Base-by-base conservation (phyloP, 768 basidiomycete species). In the Tricholoma sp. region DNA sequence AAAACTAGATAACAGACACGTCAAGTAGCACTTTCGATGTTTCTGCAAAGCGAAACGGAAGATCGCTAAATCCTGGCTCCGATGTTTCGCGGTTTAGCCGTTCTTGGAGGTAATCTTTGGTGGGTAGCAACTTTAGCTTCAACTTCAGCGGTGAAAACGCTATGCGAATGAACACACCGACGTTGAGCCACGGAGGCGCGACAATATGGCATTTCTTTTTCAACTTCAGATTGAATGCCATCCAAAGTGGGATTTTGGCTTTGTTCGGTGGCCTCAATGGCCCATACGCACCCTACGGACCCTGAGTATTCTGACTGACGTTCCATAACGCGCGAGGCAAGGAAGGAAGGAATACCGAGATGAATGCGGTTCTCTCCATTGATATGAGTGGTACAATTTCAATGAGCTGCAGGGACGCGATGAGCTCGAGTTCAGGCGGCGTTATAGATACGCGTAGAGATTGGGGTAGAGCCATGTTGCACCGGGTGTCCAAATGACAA, bases 131-230 rank as follows among this genome's bases (percentile, higher is more conserved):
- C 18, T 24, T 18, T 7, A 24, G 45, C 18, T 31, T 17, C 20
- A n/a, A 11, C 24, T 4, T 50, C 10, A 7, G 10, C 6, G 6
- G 13, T 15, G 10, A 51, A 28, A 52, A 29, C 50, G 12, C 2
- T 34, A 17, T n/a, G 2, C 32, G 31, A 32, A 31, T 24, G 11
- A 34, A 73, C 89, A 58, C 59, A 95, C 94, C 93, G 41, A 90
- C 82, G 59, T 76, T 83, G 29, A 99, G 76, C 97, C 97, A 99
- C 31, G 81, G 78, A 3, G 97, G 97, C 1, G 93, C 80, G 12
- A 98, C 79, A 50, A 99, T 93, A 62, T 91, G 86, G 59, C 96
- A 98, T 71, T 94, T 95, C 69, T 91, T 89, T 78, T 98, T 97
- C 65, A 86, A 68, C 73, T 99, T 99, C 50, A 98, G 76, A 66